Conservation (phyloP, 2,329 filamentous ascomycete genomes). For the Ceratocystis destructans region DNA sequence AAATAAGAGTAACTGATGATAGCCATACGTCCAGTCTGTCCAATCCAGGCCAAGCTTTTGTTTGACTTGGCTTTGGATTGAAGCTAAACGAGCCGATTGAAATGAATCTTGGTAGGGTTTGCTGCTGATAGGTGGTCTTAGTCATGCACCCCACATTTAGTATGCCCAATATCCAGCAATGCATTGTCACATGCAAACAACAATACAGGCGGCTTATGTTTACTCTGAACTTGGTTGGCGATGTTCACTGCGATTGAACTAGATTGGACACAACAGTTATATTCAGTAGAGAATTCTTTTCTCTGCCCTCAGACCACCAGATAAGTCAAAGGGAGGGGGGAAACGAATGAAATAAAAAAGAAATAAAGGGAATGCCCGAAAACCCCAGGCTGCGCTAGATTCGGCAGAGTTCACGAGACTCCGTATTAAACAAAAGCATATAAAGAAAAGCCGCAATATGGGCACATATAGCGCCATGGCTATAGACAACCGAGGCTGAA, state of each 20-base stretch:
- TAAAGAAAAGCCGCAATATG: not conserved
- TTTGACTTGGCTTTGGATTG: not conserved
- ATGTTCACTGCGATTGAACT: no score
- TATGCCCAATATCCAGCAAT: not conserved
- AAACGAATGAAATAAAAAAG: no score
- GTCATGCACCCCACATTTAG: not conserved
- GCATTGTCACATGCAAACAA: slow-evolving; percentile 5
- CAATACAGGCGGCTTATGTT: not conserved
- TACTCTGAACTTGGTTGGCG: not conserved
- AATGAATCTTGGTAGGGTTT: not conserved
- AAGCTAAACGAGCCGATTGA: not conserved
- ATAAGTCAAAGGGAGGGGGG: no score
- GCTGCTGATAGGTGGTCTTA: not conserved
- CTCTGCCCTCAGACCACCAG: no score
- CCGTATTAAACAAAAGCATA: not conserved
- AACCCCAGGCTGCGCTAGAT: not conserved
- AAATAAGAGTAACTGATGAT: not conserved
- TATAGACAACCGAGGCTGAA: not conserved
- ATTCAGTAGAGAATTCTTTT: no score
- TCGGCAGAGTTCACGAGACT: not conserved
- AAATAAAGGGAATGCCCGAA: not conserved
- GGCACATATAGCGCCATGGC: not conserved
- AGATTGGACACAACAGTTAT: no score
- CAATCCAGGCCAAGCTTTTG: not conserved
- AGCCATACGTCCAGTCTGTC: not conserved